phyloP scores from a whole-genome alignment of 1,139 yeast genomes.

The Meyerozyma athensensis region DNA sequence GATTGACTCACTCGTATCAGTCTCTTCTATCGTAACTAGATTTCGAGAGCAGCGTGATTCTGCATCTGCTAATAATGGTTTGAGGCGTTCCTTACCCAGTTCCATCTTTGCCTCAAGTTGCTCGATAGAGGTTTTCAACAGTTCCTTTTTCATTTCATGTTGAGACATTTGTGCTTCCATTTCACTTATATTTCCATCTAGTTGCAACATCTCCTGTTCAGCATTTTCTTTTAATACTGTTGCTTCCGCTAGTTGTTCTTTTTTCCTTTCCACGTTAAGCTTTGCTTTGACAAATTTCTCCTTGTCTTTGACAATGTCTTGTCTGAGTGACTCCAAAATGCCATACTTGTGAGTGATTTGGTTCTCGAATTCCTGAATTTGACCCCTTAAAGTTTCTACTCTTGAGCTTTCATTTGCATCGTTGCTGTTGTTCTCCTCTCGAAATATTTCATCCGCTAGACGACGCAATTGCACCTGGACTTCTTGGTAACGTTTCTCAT shows the following conservation, averaged over 20 bases:
- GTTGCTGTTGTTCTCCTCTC: conserved; percentile 25
- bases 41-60: conserved; percentile 27
- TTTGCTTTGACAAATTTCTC: conserved; percentile 8
- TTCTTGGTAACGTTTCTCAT: conserved; percentile 14
- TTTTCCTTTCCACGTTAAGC: conserved; percentile 6
- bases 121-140: conserved; percentile 11
- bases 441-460: conserved; percentile 12
- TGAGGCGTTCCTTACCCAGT: conserved; percentile 17
- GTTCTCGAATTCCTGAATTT: conserved; percentile 24
- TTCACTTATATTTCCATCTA: conserved; percentile 14
- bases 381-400: conserved; percentile 26
- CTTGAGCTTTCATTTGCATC: conserved; percentile 33
- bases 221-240: conserved; percentile 10
- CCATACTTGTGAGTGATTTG: conserved; percentile 26
- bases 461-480: conserved; percentile 13
- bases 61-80: conserved; percentile 23
- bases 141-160: conserved; percentile 11
- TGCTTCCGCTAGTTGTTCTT: conserved; percentile 7
- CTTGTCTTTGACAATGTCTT: conserved; percentile 20
- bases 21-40: conserved; percentile 22
- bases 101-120: conserved; percentile 13
- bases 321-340: conserved; percentile 24
- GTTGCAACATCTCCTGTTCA: conserved; percentile 7
- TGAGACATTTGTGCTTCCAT: conserved; percentile 11
- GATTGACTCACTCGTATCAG: conserved; percentile 35